A percentile compares a stretch with the other conserved stretches of the same genome.
phyloP scores from a whole-genome alignment of 225 moss, liverwort and hornwort genomes.

The Neckera pumila region DNA sequence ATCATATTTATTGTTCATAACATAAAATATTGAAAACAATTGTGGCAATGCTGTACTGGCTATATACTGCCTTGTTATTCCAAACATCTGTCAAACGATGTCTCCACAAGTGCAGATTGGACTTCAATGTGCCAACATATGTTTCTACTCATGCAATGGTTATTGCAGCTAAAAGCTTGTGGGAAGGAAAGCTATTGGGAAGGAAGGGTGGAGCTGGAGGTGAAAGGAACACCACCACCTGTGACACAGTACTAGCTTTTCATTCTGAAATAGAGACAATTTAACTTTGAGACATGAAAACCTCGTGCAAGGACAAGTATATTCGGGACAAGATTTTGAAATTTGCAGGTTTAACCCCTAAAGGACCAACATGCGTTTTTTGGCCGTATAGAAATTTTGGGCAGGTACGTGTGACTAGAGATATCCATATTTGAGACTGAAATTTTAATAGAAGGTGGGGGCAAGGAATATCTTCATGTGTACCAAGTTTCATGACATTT shows the following conservation, averaged over 20 bases:
- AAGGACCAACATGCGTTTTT: no score
- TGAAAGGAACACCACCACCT: background rate
- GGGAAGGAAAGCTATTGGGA: background rate
- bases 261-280: background rate
- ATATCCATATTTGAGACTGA: no score
- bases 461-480: no score
- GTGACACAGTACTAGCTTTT: background rate
- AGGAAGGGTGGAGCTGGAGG: background rate
- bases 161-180: background rate
- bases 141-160: background rate
- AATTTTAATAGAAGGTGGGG: no score
- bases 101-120: background rate
- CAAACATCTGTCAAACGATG: background rate
- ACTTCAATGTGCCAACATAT: background rate
- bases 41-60: background rate
- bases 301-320: background rate
- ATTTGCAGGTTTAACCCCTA: no score
- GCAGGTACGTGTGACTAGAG: no score
- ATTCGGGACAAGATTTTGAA: background rate
- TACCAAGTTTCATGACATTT: no score
- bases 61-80: background rate
- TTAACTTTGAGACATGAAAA: background rate
- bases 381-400: no score
- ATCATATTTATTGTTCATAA: background rate
- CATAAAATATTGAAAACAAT: background rate